Evolutionary conservation across 257 asterid genomes (phyloP).

Genomic region (Craterostigma plantagineum): DNA sequence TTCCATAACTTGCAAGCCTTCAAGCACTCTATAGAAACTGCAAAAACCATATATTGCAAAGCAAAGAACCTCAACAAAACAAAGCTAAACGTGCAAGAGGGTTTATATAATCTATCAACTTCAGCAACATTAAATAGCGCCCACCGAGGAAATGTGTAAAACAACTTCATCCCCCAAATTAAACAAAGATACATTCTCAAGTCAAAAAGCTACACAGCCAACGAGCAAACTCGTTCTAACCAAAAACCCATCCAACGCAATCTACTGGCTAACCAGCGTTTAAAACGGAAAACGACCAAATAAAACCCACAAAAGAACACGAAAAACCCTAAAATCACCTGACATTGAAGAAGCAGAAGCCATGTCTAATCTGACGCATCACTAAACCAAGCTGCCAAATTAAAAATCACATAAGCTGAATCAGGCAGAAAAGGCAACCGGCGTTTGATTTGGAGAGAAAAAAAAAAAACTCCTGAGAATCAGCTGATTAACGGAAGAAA

Average conservation of each 20-base stretch:
- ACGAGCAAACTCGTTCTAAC: constrained; percentile 9
- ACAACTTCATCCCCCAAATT: too few relatives aligned
- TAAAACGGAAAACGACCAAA: constrained; percentile 4
- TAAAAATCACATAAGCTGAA: constrained; percentile 7
- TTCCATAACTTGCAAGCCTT: constrained; percentile 57
- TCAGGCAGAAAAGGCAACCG: constrained; percentile 7
- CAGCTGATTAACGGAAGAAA: constrained; percentile 5
- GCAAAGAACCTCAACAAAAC: constrained; percentile 2
- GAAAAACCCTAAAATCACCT: constrained; percentile 18
- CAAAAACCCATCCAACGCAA: neutral
- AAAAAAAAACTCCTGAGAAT: too few relatives aligned
- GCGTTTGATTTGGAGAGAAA: too few relatives aligned
- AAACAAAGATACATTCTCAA: too few relatives aligned
- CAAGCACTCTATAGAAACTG: constrained; percentile 73
- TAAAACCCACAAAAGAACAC: constrained; percentile 4
- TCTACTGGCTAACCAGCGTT: constrained; percentile 6
- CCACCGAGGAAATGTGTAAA: neutral
- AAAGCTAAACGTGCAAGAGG: neutral
- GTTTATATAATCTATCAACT: constrained; percentile 2
- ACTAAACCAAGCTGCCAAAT: constrained; percentile 11
- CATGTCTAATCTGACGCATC: constrained; percentile 66
- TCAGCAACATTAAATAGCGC: constrained; percentile 4
- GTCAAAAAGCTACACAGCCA: too few relatives aligned
- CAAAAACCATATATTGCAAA: constrained; percentile 10
- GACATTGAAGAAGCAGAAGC: constrained; percentile 59